Percentiles rank a stretch among this genome's conserved stretches.
Conservation (phyloP, 2,329 filamentous ascomycete species). For the Penicillium sp. region DNA sequence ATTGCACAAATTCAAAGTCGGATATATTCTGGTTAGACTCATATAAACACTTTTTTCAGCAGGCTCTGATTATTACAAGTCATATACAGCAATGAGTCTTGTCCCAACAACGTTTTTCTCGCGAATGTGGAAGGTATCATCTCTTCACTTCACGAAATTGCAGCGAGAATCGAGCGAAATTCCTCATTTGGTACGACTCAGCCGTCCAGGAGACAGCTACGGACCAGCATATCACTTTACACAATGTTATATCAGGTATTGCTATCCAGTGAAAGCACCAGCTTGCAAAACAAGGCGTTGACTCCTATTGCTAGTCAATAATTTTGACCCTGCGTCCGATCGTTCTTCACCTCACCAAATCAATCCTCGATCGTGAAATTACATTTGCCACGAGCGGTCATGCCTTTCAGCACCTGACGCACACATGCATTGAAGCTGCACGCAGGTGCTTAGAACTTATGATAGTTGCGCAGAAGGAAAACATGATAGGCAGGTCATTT, state of each 20-base stretch:
- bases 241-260: constrained; percentile 7
- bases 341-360: constrained; percentile 3
- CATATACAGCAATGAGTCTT: constrained; percentile 4
- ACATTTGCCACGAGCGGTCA: not conserved
- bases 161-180: not conserved
- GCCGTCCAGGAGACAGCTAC: not conserved
- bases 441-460: constrained; percentile 6
- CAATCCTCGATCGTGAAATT: not conserved
- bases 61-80: not conserved
- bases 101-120: constrained; percentile 1
- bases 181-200: not conserved
- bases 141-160: constrained; percentile 1
- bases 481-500: not conserved
- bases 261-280: not conserved
- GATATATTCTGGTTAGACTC: constrained; percentile 1
- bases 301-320: not conserved
- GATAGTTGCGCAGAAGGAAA: not conserved
- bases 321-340: constrained; percentile 6
- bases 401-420: constrained; percentile 2
- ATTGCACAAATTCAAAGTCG: constrained; percentile 4
- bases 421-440: constrained; percentile 7
- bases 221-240: constrained; percentile 2
- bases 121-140: constrained; percentile 1
- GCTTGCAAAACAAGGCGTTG: not conserved
- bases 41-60: too few relatives aligned